phyloP scores from a whole-genome alignment of 306 rosid species.

The Dryas alaskensis region DNA sequence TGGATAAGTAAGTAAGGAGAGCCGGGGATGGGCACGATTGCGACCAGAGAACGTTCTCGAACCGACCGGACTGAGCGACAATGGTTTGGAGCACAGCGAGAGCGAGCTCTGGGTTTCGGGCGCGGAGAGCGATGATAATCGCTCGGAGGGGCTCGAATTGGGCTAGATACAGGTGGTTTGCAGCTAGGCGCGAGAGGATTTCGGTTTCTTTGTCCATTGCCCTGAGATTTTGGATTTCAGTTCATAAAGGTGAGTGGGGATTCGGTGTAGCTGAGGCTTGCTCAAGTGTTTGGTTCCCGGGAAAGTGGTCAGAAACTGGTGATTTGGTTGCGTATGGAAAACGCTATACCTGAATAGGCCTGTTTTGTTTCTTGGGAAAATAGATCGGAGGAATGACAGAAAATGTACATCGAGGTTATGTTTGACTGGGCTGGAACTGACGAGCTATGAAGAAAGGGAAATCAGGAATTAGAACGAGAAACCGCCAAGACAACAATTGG shows the following conservation, averaged over 20 bases:
- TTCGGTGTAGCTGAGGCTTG: neutral
- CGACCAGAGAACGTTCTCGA: slow-evolving; percentile 66
- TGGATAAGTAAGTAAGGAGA: slow-evolving; percentile 64
- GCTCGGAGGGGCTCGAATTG: slow-evolving; percentile 91
- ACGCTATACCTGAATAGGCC: neutral
- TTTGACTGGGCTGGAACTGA: neutral
- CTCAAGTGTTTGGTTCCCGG: slow-evolving; percentile 5
- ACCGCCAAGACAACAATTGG: neutral
- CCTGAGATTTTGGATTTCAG: slow-evolving; percentile 20
- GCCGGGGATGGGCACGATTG: slow-evolving; percentile 77
- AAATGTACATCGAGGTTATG: slow-evolving; percentile 3
- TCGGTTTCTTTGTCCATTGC: slow-evolving; percentile 70
- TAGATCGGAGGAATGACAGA: slow-evolving; percentile 11
- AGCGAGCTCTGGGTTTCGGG: slow-evolving; percentile 69
- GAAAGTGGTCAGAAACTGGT: neutral
- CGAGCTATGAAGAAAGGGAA: neutral
- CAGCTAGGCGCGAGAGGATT: slow-evolving; percentile 78
- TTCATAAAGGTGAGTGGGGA: slow-evolving; percentile 17
- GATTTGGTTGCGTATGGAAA: neutral
- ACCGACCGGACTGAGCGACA: slow-evolving; percentile 74
- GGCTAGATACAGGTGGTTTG: slow-evolving; percentile 78
- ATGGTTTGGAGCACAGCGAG: slow-evolving; percentile 72
- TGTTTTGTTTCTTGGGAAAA: slow-evolving; percentile 27
- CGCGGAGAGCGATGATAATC: slow-evolving; percentile 62
- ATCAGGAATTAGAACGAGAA: neutral